Conservation (phyloP, 495 filamentous ascomycete genomes). For the Lasiosphaeria ovina region DNA sequence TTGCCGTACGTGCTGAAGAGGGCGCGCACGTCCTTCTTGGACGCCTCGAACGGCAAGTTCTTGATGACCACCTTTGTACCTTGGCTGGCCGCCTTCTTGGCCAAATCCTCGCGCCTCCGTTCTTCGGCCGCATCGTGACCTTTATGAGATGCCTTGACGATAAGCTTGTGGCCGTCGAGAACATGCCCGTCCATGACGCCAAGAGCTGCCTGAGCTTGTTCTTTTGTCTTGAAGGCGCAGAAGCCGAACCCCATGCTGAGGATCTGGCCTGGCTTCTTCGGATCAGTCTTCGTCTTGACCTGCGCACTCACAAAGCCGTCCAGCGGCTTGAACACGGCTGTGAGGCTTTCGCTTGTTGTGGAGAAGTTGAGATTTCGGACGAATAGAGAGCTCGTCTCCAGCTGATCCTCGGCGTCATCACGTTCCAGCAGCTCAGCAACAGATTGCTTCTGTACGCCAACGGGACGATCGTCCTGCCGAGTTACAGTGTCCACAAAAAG, state of each 20-base stretch:
- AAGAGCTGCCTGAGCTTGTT: slow-evolving; percentile 73
- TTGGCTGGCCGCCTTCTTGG: slow-evolving; percentile 68
- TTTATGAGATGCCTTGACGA: slow-evolving; percentile 80
- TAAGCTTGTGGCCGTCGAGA: slow-evolving; percentile 80
- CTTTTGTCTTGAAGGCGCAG: slow-evolving; percentile 76
- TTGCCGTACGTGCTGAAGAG: slow-evolving; percentile 89
- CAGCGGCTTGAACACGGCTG: slow-evolving; percentile 71
- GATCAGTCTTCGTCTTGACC: slow-evolving; percentile 84
- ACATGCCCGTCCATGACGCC: slow-evolving; percentile 81
- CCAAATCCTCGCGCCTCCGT: slow-evolving; percentile 71
- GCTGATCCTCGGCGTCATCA: slow-evolving; percentile 49
- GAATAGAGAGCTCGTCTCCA: slow-evolving; percentile 77
- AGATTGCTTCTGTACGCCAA: slow-evolving; percentile 40
- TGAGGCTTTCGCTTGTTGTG: slow-evolving; percentile 73
- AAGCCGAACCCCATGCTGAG: slow-evolving; percentile 98
- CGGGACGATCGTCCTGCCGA: slow-evolving; percentile 27
- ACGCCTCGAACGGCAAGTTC: slow-evolving; percentile 94
- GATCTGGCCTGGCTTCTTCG: slow-evolving; percentile 76
- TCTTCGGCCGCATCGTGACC: slow-evolving; percentile 84
- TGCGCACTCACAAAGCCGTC: slow-evolving; percentile 81
- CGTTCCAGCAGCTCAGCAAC: slow-evolving; percentile 56
- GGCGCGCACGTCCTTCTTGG: slow-evolving; percentile 83
- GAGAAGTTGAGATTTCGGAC: slow-evolving; percentile 89
- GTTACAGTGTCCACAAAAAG: slow-evolving; percentile 58
- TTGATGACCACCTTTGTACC: slow-evolving; percentile 96